Evolutionary conservation across 108 stramenopile genomes (phyloP).

Genomic region (Cyclotella kingstonii): DNA sequence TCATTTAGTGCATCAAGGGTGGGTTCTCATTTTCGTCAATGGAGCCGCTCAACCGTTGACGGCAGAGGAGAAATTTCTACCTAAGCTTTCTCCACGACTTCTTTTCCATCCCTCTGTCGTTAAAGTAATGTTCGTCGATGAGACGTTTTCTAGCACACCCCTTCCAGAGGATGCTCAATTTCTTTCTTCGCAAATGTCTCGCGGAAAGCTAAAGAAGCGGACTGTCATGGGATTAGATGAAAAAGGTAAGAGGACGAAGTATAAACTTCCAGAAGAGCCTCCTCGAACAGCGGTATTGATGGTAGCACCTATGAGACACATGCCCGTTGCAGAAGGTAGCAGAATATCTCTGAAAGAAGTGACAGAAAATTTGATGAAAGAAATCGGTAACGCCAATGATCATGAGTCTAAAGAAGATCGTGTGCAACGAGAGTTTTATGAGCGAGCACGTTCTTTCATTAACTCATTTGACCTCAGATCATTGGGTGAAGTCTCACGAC

Average conservation of each 20-base stretch:
- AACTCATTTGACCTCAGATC: conserved; percentile 59
- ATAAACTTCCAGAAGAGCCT: conserved; percentile 63
- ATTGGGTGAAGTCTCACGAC: conserved; percentile 50
- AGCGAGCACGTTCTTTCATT: conserved; percentile 52
- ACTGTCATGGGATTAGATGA: conserved; percentile 38
- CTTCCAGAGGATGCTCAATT: conserved; percentile 65
- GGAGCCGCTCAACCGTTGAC: conserved; percentile 32
- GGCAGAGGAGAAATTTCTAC: conserved; percentile 40
- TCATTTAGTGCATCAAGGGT: conserved; percentile 52
- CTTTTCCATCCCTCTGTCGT: conserved; percentile 56
- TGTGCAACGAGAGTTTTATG: conserved; percentile 69
- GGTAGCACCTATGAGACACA: conserved; percentile 40
- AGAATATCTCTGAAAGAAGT: conserved; percentile 54
- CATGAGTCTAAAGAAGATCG: conserved; percentile 41
- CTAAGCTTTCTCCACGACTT: conserved; percentile 71
- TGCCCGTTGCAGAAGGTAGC: conserved; percentile 16
- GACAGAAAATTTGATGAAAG: conserved; percentile 59
- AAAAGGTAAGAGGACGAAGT: conserved; percentile 53
- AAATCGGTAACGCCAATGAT: conserved; percentile 42
- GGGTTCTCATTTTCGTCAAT: conserved; percentile 34
- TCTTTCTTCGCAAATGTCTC: conserved; percentile 54
- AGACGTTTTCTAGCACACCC: conserved; percentile 60
- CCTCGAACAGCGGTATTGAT: conserved; percentile 59
- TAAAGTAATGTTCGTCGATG: conserved; percentile 66
- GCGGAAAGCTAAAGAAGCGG: conserved; percentile 24